Evolutionary conservation across 2,329 filamentous ascomycete species (phyloP).

Genomic region (Neofusicoccum parvum): DNA sequence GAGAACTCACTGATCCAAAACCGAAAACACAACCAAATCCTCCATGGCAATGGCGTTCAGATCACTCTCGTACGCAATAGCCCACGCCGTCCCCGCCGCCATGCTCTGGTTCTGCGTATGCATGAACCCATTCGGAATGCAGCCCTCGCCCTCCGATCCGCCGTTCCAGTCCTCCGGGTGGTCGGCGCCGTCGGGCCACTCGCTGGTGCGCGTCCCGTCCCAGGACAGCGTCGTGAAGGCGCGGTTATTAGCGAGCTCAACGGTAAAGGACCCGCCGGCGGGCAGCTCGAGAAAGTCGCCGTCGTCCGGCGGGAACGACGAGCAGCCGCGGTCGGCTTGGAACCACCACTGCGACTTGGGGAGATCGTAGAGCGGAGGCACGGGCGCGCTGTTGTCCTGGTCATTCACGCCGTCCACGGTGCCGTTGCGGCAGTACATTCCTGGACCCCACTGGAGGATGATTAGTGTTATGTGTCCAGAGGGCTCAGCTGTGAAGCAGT

Average conservation of each 20-base stretch:
- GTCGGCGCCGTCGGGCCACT: constrained; percentile 52
- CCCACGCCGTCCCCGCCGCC: constrained; percentile 52
- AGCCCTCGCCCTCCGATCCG: constrained; percentile 32
- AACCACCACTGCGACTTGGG: constrained; percentile 54
- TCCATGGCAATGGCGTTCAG: constrained; percentile 51
- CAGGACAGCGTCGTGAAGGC: constrained; percentile 53
- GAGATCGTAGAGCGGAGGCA: constrained; percentile 53
- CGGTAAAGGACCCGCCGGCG: constrained; percentile 52
- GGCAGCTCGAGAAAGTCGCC: constrained; percentile 50
- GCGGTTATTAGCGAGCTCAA: constrained; percentile 55
- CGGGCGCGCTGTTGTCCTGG: constrained; percentile 49
- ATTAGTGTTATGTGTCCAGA: no score
- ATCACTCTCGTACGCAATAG: constrained; percentile 55
- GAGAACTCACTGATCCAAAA: constrained; percentile 44
- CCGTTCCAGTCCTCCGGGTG: constrained; percentile 52
- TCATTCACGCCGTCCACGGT: constrained; percentile 35
- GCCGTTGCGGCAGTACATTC: constrained; percentile 46
- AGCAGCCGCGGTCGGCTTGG: constrained; percentile 53
- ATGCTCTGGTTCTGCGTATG: constrained; percentile 50
- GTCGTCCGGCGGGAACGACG: constrained; percentile 40
- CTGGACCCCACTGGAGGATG: constrained; percentile 20
- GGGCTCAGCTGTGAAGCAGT: no score
- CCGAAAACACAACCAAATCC: constrained; percentile 56
- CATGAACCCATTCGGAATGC: constrained; percentile 48
- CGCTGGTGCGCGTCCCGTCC: constrained; percentile 39